These are phyloP conservation scores for Fusarium nurragi DNA, from an alignment of 2,329 filamentous ascomycete genomes.

Conservation along the genomic window DNA sequence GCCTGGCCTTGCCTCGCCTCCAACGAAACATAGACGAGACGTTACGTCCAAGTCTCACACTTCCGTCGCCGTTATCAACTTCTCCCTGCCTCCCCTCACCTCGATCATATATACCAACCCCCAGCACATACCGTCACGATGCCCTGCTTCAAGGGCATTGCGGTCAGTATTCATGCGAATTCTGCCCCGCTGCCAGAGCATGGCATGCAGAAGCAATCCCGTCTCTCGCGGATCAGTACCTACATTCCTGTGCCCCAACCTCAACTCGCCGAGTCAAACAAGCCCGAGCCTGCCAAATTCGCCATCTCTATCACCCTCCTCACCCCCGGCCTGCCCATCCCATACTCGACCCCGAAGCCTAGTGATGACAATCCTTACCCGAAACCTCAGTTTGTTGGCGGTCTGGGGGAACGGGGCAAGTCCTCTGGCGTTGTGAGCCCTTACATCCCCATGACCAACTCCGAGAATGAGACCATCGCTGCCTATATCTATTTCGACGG, in stretches of 20 bases:
- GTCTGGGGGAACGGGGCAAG: conserved; percentile 63
- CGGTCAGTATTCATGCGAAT: conserved; percentile 92
- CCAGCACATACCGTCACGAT: conserved; percentile 54
- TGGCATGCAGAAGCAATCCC: conserved; percentile 93
- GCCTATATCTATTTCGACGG: conserved; percentile 99
- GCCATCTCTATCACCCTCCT: conserved; percentile 97
- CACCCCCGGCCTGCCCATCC: conserved; percentile 86
- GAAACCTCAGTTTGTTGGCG: conserved; percentile 82
- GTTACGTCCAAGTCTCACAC: conserved; percentile 22
- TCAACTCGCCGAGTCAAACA: conserved; percentile 73
- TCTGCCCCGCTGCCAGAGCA: conserved; percentile 87
- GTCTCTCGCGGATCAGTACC: conserved; percentile 90
- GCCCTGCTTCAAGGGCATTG: conserved; percentile 99
- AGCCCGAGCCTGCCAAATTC: conserved; percentile 93
- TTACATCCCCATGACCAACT: conserved; percentile 92
- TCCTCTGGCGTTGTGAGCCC: conserved; percentile 72
- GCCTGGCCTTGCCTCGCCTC: conserved; percentile 16
- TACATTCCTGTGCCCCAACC: conserved; percentile 96
- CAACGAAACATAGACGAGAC: conserved; percentile 20
- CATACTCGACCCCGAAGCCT: conserved; percentile 89
- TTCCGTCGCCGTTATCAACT: conserved; percentile 20
- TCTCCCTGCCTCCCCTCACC: conserved; percentile 32
- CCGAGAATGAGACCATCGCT: conserved; percentile 95
- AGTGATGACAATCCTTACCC: conserved; percentile 81
- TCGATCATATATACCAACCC: conserved; percentile 24